A percentile compares a stretch with the other conserved stretches of the same genome.
Conservation (phyloP, 495 filamentous ascomycete species). For the Penicillium robsamsonii region DNA sequence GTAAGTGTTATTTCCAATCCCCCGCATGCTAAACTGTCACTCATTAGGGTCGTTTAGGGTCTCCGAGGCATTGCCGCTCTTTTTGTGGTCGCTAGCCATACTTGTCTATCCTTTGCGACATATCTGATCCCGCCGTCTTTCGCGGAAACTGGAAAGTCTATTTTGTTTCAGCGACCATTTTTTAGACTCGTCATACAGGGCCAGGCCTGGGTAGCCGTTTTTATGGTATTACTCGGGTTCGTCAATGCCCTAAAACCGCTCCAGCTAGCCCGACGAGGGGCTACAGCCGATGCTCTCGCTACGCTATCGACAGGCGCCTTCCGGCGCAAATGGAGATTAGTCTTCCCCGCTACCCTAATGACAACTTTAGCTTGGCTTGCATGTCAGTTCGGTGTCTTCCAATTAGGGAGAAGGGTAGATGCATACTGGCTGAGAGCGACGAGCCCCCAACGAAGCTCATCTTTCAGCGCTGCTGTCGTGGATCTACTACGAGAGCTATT, state of each 20-base stretch:
- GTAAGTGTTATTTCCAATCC: slow-evolving; percentile 3
- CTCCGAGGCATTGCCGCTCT: slow-evolving; percentile 17
- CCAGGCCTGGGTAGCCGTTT: slow-evolving; percentile 15
- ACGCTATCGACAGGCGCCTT: slow-evolving; percentile 13
- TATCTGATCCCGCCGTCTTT: slow-evolving; percentile 10
- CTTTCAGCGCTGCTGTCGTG: slow-evolving; percentile 3
- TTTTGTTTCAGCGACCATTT: slow-evolving; percentile 14
- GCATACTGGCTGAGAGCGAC: slow-evolving; percentile 14
- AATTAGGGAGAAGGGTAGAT: slow-evolving; percentile 14
- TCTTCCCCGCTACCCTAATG: slow-evolving; percentile 10
- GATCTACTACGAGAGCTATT: slow-evolving; percentile 2
- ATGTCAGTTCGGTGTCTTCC: slow-evolving; percentile 13
- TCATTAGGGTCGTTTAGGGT: slow-evolving; percentile 6
- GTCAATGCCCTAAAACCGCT: slow-evolving; percentile 16
- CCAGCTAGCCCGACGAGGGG: slow-evolving; percentile 15
- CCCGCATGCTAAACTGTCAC: neutral
- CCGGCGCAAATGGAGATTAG: slow-evolving; percentile 14
- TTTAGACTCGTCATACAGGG: slow-evolving; percentile 16
- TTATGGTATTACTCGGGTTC: slow-evolving; percentile 14
- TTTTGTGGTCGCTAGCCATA: slow-evolving; percentile 17
- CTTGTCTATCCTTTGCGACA: slow-evolving; percentile 14
- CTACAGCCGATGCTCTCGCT: slow-evolving; percentile 10
- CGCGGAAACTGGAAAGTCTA: slow-evolving; percentile 9
- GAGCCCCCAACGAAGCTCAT: slow-evolving; percentile 8
- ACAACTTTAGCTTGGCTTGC: slow-evolving; percentile 11